phyloP scores from a whole-genome alignment of 1,139 yeast genomes.

The Hyphopichia fennica region DNA sequence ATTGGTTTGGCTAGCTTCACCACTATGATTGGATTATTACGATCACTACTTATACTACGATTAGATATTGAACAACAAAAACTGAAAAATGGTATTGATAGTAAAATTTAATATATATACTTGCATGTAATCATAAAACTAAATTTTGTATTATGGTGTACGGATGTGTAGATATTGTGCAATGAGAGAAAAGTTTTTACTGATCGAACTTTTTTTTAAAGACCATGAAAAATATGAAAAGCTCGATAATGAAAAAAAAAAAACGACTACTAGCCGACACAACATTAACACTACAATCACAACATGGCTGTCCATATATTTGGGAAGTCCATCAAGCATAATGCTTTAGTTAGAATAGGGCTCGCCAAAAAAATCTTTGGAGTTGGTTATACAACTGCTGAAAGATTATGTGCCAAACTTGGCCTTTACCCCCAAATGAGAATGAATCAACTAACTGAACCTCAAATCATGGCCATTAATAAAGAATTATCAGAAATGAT shows the following conservation, averaged over 20 bases:
- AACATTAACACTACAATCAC: neutral
- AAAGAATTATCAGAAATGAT: constrained; percentile 82
- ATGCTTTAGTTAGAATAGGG: constrained; percentile 56
- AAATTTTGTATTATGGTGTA: neutral
- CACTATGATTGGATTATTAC: constrained; percentile 80
- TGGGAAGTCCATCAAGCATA: constrained; percentile 68
- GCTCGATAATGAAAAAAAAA: neutral
- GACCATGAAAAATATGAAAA: neutral
- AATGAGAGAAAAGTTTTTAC: neutral
- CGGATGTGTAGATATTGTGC: too few relatives aligned
- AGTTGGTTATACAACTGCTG: constrained; percentile 74
- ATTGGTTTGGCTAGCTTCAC: constrained; percentile 92
- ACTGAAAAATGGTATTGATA: neutral
- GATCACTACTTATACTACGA: constrained; percentile 73
- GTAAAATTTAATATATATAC: neutral
- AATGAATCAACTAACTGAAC: constrained; percentile 89
- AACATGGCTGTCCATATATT: constrained; percentile 72
- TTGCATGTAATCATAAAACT: neutral
- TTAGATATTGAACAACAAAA: constrained; percentile 56
- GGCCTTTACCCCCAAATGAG: constrained; percentile 93
- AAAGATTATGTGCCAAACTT: constrained; percentile 76
- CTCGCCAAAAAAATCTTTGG: constrained; percentile 84
- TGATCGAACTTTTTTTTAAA: neutral
- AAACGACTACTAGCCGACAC: neutral
- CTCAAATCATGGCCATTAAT: constrained; percentile 80